A percentile compares a stretch with the other conserved stretches of the same genome.
Evolutionary conservation across 495 filamentous ascomycete species (phyloP).

Genomic region (Neurospora terricola): DNA sequence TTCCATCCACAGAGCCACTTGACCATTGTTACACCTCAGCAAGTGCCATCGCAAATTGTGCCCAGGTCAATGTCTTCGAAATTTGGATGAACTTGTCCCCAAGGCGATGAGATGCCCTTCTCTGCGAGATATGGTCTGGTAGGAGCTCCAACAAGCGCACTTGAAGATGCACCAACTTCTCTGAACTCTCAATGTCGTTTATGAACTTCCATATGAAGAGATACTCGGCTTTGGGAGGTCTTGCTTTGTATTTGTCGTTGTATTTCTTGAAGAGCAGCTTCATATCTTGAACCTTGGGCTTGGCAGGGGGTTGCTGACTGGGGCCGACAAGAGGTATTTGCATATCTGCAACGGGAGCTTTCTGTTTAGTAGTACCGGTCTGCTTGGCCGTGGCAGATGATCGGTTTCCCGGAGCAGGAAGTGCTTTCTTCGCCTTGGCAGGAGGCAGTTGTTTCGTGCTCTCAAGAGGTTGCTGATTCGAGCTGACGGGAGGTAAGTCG

Average conservation of each 20-base stretch:
- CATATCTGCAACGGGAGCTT: neutral
- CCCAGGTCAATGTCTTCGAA: slow-evolving; percentile 13
- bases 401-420: neutral
- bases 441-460: neutral
- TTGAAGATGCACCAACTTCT: slow-evolving; percentile 15
- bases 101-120: neutral
- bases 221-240: slow-evolving; percentile 12
- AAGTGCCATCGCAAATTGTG: slow-evolving; percentile 8
- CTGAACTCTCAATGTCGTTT: slow-evolving; percentile 8
- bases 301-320: neutral
- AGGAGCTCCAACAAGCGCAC: slow-evolving; percentile 7
- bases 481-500: neutral
- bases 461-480: neutral
- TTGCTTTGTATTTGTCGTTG: slow-evolving; percentile 9
- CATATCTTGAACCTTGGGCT: slow-evolving; percentile 3
- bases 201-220: slow-evolving; percentile 19
- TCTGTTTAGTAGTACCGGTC: neutral
- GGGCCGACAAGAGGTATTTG: neutral
- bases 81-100: slow-evolving; percentile 5
- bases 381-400: slow-evolving; percentile 1
- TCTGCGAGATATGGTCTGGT: slow-evolving; percentile 5
- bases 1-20: neutral
- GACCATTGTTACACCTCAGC: neutral
- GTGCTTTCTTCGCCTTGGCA: neutral
- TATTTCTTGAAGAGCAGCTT: slow-evolving; percentile 9